These are phyloP conservation scores for Leucosporidium creatinivorum DNA, from an alignment of 768 basidiomycete genomes.

Conservation along the genomic window DNA sequence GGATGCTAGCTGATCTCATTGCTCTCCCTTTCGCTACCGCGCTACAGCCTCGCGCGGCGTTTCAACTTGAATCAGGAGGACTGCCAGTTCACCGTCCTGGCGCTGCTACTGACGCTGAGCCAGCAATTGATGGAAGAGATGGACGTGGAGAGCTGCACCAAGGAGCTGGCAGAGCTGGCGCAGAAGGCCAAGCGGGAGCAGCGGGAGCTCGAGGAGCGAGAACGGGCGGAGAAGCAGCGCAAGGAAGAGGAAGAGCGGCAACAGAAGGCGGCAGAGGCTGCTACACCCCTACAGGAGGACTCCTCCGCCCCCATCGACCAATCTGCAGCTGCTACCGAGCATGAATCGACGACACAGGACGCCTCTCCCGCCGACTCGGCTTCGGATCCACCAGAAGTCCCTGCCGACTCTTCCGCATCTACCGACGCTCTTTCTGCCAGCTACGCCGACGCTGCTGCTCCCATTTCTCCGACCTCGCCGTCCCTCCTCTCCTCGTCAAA, in stretches of 20 bases:
- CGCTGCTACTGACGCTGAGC: slow-evolving; percentile 57
- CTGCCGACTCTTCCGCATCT: too few species aligned
- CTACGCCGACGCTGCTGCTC: too few species aligned
- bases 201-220: slow-evolving; percentile 1
- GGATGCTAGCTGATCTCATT: neutral
- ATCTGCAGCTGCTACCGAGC: too few species aligned
- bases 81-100: slow-evolving; percentile 64
- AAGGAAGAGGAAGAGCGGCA: slow-evolving; percentile 5
- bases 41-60: slow-evolving; percentile 57
- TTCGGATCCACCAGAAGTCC: too few species aligned
- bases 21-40: neutral
- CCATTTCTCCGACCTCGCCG: too few species aligned
- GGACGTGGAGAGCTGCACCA: slow-evolving; percentile 66
- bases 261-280: neutral
- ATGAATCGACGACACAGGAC: too few species aligned
- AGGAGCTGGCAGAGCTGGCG: slow-evolving; percentile 45
- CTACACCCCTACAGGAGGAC: too few species aligned
- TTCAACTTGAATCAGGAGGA: slow-evolving; percentile 73
- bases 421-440: too few species aligned
- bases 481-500: too few species aligned
- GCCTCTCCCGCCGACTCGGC: too few species aligned
- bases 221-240: slow-evolving; percentile 6
- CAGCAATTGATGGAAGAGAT: slow-evolving; percentile 61
- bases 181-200: slow-evolving; percentile 6
- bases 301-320: too few species aligned